Evolutionary conservation across 2,329 filamentous ascomycete species (phyloP).

Genomic region (Penicillium sp.): DNA sequence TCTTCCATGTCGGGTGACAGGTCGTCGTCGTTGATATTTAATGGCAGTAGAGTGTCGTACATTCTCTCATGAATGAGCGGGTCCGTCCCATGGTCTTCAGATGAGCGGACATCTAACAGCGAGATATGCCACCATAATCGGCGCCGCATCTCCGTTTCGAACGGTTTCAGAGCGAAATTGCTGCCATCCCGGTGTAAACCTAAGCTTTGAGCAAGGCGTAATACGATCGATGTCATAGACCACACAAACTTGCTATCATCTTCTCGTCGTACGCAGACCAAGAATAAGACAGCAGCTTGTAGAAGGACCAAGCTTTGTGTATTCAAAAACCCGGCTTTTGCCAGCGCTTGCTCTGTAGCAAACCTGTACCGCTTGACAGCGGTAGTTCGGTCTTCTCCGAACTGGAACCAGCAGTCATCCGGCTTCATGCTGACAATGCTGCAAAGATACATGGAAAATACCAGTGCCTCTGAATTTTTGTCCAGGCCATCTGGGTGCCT

Average conservation of each 20-base stretch:
- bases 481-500: slow-evolving; percentile 50
- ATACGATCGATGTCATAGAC: slow-evolving; percentile 42
- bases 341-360: slow-evolving; percentile 61
- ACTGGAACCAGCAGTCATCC: slow-evolving; percentile 42
- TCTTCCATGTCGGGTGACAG: slow-evolving; percentile 50
- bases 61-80: slow-evolving; percentile 42
- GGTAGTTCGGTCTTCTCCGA: slow-evolving; percentile 52
- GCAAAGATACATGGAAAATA: slow-evolving; percentile 63
- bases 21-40: slow-evolving; percentile 54
- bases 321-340: slow-evolving; percentile 60
- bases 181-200: slow-evolving; percentile 53
- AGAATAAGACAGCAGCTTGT: slow-evolving; percentile 61
- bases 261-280: slow-evolving; percentile 49
- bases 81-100: slow-evolving; percentile 51
- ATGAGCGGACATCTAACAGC: slow-evolving; percentile 48
- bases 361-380: slow-evolving; percentile 59
- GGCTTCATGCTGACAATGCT: slow-evolving; percentile 46
- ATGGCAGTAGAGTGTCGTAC: slow-evolving; percentile 49
- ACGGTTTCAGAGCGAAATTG: slow-evolving; percentile 46
- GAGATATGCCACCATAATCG: slow-evolving; percentile 53
- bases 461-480: slow-evolving; percentile 54
- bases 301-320: slow-evolving; percentile 61
- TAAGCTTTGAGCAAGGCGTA: slow-evolving; percentile 45
- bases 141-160: slow-evolving; percentile 53
- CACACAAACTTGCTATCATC: slow-evolving; percentile 44